A percentile compares a stretch with the other conserved stretches of the same genome.
These are phyloP conservation scores for Globisporangium camurandrum DNA, from an alignment of 352 stramenopile species.

Conservation along the genomic window DNA sequence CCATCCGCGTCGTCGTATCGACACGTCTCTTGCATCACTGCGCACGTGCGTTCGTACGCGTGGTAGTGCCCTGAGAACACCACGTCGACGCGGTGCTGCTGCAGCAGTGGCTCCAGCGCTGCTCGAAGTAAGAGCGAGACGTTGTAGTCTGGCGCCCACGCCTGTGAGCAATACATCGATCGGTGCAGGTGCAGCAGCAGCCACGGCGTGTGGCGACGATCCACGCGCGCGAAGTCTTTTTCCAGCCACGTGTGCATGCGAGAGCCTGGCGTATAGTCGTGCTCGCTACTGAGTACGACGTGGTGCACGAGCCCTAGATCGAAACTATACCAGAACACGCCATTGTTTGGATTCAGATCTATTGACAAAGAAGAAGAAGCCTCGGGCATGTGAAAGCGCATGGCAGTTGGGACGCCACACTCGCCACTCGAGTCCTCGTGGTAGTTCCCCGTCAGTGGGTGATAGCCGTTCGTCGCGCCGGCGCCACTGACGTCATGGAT, in stretches of 20 bases:
- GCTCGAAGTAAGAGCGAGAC: constrained; percentile 75
- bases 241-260: constrained; percentile 87
- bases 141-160: constrained; percentile 41
- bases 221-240: constrained; percentile 67
- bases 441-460: constrained; percentile 66
- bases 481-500: constrained; percentile 55
- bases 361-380: too few relatives aligned
- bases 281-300: constrained; percentile 89
- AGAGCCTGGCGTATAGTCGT: constrained; percentile 80
- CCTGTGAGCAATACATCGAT: constrained; percentile 85
- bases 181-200: constrained; percentile 87
- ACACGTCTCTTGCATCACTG: constrained; percentile 69
- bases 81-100: constrained; percentile 82
- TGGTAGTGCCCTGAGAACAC: constrained; percentile 90
- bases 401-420: constrained; percentile 70
- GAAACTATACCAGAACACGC: constrained; percentile 88
- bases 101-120: constrained; percentile 87
- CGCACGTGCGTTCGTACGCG: constrained; percentile 87
- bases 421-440: constrained; percentile 62
- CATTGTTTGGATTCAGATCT: constrained; percentile 28
- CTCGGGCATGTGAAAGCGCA: constrained; percentile 54
- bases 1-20: constrained; percentile 33
- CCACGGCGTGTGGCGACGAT: constrained; percentile 87
- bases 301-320: constrained; percentile 84
- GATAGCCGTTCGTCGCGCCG: constrained; percentile 30